Conservation (phyloP, 2,329 filamentous ascomycete species). For the Arthrinium puccinioides region DNA sequence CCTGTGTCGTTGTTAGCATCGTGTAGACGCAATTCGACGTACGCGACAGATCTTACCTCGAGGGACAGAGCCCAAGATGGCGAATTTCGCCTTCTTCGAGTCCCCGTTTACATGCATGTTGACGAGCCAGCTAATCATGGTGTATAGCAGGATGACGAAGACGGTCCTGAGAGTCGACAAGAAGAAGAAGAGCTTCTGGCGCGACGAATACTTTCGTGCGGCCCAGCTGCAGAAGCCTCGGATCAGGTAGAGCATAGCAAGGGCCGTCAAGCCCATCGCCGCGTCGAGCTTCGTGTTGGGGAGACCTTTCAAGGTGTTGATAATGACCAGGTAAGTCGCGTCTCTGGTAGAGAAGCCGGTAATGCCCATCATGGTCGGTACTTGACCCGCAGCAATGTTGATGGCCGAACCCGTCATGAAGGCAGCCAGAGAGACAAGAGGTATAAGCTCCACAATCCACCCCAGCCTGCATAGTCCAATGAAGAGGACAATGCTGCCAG, state of each 20-base stretch:
- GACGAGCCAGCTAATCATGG: conserved; percentile 78
- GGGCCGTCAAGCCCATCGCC: conserved; percentile 77
- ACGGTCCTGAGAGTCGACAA: conserved; percentile 82
- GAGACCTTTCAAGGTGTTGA: conserved; percentile 72
- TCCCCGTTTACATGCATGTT: conserved; percentile 61
- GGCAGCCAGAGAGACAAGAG: conserved; percentile 80
- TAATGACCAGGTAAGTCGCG: conserved; percentile 73
- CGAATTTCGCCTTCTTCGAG: conserved; percentile 66
- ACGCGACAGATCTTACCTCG: conserved; percentile 43
- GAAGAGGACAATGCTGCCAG: conserved; percentile 67
- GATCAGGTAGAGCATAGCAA: conserved; percentile 70
- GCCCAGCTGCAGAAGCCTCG: conserved; percentile 56
- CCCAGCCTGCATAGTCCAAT: conserved; percentile 76
- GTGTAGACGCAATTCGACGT: not conserved
- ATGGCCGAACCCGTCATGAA: conserved; percentile 97
- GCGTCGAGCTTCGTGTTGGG: conserved; percentile 66
- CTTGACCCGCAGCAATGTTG: conserved; percentile 78
- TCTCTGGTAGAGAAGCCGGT: conserved; percentile 66
- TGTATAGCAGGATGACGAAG: conserved; percentile 88
- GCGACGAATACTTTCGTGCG: conserved; percentile 62
- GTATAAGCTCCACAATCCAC: conserved; percentile 90
- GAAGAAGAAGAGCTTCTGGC: conserved; percentile 79
- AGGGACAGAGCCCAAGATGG: conserved; percentile 69
- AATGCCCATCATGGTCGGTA: conserved; percentile 76
- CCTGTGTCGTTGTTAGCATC: conserved; percentile 36